A percentile compares a stretch with the other conserved stretches of the same genome.
Conservation (phyloP, 306 rosid genomes). For the Biancaea sappan region DNA sequence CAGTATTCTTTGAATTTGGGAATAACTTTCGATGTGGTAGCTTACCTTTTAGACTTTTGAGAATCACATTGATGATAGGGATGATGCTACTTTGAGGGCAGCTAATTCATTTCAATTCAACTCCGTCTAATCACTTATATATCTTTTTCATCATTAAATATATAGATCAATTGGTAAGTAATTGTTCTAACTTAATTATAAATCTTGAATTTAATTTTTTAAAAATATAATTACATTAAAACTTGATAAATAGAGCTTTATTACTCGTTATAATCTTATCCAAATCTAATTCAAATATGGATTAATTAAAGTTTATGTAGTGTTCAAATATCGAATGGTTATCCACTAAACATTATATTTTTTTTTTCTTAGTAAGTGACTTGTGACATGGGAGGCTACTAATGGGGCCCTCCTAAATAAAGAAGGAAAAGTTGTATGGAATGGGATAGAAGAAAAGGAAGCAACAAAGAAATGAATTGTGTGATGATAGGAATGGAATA, state of each 20-base stretch:
- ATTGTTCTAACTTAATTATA: too few species aligned
- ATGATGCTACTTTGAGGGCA: conserved; percentile 46
- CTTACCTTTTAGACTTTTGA: conserved; percentile 51
- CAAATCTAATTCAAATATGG: too few species aligned
- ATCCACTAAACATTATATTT: too few species aligned
- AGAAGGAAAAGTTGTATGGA: conserved; percentile 41
- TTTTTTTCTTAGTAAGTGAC: conserved; percentile 28
- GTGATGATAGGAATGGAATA: conserved; percentile 48
- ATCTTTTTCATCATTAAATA: too few species aligned
- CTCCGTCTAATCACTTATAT: conserved; percentile 36
- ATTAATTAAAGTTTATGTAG: too few species aligned
- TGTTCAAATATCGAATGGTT: too few species aligned
- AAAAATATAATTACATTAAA: too few species aligned
- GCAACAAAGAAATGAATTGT: conserved; percentile 67
- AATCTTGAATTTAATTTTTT: too few species aligned
- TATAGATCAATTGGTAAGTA: too few species aligned
- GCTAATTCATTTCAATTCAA: conserved; percentile 38
- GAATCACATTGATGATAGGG: conserved; percentile 42
- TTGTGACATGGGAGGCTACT: conserved; percentile 40
- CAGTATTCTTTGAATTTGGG: conserved; percentile 33
- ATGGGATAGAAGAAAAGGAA: conserved; percentile 58
- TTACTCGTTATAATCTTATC: too few species aligned
- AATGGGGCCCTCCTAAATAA: conserved; percentile 50
- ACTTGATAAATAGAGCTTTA: too few species aligned
- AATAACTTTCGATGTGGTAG: conserved; percentile 33